Percentiles rank a stretch among this genome's conserved stretches.
Evolutionary conservation across 176 grass and related monocot species (phyloP).

Genomic region (Puccinellia tenuiflora): DNA sequence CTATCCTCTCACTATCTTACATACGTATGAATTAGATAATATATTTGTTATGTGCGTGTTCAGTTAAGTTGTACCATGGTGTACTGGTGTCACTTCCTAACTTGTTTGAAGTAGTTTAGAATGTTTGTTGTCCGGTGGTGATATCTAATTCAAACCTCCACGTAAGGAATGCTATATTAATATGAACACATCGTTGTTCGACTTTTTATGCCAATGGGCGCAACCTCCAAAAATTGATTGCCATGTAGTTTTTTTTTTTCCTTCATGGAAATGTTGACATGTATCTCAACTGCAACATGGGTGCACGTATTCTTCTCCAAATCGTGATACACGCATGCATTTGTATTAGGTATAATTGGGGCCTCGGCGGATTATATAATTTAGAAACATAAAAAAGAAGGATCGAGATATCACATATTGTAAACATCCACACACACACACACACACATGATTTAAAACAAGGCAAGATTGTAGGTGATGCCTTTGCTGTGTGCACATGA

Average conservation of each 20-base stretch:
- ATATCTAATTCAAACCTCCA: not conserved
- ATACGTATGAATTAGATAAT: not conserved
- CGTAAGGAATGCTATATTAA: not conserved
- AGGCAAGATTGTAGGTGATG: too few relatives aligned
- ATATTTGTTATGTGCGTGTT: not conserved
- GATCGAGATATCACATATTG: too few relatives aligned
- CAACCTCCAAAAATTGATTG: too few relatives aligned
- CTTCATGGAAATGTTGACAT: not conserved
- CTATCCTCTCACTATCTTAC: not conserved
- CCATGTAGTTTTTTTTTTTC: too few relatives aligned
- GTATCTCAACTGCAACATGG: too few relatives aligned
- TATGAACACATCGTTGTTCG: not conserved
- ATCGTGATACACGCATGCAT: too few relatives aligned
- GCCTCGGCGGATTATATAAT: not conserved
- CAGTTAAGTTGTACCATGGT: not conserved
- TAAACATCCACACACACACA: too few relatives aligned
- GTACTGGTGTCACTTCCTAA: not conserved
- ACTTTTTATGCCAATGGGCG: not conserved
- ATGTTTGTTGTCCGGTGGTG: not conserved
- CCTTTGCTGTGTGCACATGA: too few relatives aligned
- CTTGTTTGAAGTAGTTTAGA: not conserved
- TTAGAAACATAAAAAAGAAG: not conserved
- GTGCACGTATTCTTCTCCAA: too few relatives aligned
- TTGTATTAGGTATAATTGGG: not conserved
- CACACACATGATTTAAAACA: too few relatives aligned